Conservation (phyloP, 1,284 basidiomycete genomes). For the Meripilus lineatus region DNA sequence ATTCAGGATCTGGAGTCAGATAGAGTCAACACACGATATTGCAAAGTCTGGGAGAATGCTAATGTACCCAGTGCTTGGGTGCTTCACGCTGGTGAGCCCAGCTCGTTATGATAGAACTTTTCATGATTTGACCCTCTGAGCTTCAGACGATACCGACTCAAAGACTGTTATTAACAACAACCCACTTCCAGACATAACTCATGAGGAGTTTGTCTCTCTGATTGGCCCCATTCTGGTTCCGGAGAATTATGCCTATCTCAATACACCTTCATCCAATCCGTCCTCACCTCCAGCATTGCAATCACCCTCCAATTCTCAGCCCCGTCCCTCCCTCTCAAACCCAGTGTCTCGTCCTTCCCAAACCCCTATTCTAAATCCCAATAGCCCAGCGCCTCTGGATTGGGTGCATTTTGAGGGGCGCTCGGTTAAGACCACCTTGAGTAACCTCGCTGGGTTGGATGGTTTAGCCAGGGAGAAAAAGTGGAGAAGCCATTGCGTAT, state of each 20-base stretch:
- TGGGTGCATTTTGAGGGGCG: conserved; percentile 82
- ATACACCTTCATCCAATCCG: conserved; percentile 14
- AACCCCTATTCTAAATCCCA: conserved; percentile 33
- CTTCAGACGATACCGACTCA: conserved; percentile 49
- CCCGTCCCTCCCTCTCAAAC: conserved; percentile 35
- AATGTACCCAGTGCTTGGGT: conserved; percentile 81
- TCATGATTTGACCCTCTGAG: conserved; percentile 3
- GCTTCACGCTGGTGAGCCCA: conserved; percentile 54
- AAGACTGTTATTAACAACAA: conserved; percentile 79
- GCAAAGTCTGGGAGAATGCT: conserved; percentile 64
- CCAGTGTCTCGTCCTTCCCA: conserved; percentile 27
- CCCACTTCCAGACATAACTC: conserved; percentile 75
- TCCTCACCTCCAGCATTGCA: conserved; percentile 21
- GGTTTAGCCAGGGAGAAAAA: conserved; percentile 73
- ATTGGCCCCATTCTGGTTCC: conserved; percentile 73
- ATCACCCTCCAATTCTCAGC: conserved; percentile 18
- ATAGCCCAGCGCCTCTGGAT: conserved; percentile 71
- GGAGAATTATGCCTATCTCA: conserved; percentile 55
- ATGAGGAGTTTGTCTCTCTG: conserved; percentile 76
- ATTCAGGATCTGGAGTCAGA: conserved; percentile 60
- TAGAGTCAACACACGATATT: conserved; percentile 65
- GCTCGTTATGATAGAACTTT: not conserved
- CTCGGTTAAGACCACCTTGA: conserved; percentile 68
- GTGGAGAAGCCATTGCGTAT: conserved; percentile 74
- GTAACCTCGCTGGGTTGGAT: conserved; percentile 71